phyloP scores from a whole-genome alignment of 2,329 filamentous ascomycete genomes.

The Paramyrothecium sp. region DNA sequence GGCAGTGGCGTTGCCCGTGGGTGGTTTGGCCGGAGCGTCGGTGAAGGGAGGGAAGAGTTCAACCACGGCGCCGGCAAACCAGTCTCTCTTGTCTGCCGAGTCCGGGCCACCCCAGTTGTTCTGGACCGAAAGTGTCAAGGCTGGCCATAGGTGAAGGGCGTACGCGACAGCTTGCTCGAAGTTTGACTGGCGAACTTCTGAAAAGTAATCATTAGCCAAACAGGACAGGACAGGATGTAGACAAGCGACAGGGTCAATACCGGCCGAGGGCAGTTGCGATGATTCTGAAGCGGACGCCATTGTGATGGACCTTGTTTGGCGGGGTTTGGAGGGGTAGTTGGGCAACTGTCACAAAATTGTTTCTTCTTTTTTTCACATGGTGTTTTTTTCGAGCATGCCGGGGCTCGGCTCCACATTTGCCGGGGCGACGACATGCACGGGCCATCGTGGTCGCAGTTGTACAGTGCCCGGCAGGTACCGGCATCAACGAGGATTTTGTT shows the following conservation, averaged over 20 bases:
- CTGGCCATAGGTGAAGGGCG: constrained; percentile 82
- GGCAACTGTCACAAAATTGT: constrained; percentile 22
- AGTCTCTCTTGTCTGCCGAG: constrained; percentile 86
- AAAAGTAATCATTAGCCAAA: neutral
- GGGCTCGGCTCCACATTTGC: neutral
- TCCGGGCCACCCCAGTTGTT: constrained; percentile 86
- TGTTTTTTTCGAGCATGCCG: neutral
- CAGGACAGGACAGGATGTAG: constrained; percentile 4
- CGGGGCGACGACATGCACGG: neutral
- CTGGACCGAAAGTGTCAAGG: constrained; percentile 81
- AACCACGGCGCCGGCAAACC: constrained; percentile 85
- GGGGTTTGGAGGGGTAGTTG: constrained; percentile 29
- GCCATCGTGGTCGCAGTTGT: neutral
- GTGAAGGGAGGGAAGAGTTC: constrained; percentile 75
- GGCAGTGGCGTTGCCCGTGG: constrained; percentile 21
- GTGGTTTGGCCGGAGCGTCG: constrained; percentile 21
- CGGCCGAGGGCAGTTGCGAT: constrained; percentile 26
- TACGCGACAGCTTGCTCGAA: constrained; percentile 89
- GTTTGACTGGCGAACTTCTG: constrained; percentile 57
- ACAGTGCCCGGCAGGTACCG: too few species aligned
- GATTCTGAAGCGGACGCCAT: constrained; percentile 29
- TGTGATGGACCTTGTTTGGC: constrained; percentile 16
- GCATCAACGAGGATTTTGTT: too few species aligned
- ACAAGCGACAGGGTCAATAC: constrained; percentile 14
- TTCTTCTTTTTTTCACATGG: constrained; percentile 14